Base-by-base conservation (phyloP, 371 early-diverging fungal genomes). In the Rhizopus delemar region DNA sequence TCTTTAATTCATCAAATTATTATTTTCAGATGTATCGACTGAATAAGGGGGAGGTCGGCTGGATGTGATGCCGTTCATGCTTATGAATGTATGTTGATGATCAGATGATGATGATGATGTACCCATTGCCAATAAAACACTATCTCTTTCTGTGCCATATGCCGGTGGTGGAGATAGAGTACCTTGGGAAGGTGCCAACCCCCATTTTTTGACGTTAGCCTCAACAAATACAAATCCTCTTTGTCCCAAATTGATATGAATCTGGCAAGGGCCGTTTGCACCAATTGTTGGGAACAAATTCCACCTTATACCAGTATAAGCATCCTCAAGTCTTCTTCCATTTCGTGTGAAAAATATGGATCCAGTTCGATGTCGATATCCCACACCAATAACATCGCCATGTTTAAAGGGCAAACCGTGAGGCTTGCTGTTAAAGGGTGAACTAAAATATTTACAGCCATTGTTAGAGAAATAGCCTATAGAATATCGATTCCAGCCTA, bases 131-230 rank as follows among this genome's bases (percentile, higher is more conserved):
- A 84, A 43, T 29, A 86, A 64, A 15, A 86, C 59, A 0, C 84
- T 75, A 48, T 74, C 86, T 35, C 72, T 69, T 57, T 84, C 86
- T 3, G 64, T 61, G 2, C 86, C 86, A 61, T 86, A 86, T 11
- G 86, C 83, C 5, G 86, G 86, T 13, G 91, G 90, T n/a, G 91
- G 91, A 15, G 78, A 72, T 31, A 85, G 57, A 5, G 85, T 78
- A 7, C 90, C 91, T 61, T 86, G 83, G 9, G 80, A 67, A 7
- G 91, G 90, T 5, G 90, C 91, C 29, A 91, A 65, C 0, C 91
- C 91, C 91, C 91, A 91, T 57, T 87, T 86, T 63, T 90, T 89
- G 16, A 91, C 90, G 68, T 91, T 91, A 39, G 91, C 91, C 51
- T 91, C 91, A 11, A 91, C 84, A 78, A 90, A 86, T 9, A 86